A percentile compares a stretch with the other conserved stretches of the same genome.
Conservation (phyloP, 768 basidiomycete genomes). For the Podaxis sp. region DNA sequence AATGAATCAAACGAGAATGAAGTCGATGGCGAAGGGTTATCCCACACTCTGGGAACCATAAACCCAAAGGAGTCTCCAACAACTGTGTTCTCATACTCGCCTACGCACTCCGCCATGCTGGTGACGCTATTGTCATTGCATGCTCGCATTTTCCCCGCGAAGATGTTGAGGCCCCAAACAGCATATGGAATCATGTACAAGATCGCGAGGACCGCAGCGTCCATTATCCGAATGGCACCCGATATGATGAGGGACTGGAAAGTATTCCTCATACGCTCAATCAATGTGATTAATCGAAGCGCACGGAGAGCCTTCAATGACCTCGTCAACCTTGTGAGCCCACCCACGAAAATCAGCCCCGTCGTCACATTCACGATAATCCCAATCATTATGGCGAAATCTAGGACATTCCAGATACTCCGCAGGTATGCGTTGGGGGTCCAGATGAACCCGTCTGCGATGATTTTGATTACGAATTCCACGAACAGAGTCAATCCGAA, state of each 20-base stretch:
- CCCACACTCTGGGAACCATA: conserved; percentile 83
- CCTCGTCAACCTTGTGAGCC: conserved; percentile 76
- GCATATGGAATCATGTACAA: conserved; percentile 92
- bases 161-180: conserved; percentile 93
- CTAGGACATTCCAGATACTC: conserved; percentile 89
- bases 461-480: conserved; percentile 86
- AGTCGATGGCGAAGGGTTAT: conserved; percentile 77
- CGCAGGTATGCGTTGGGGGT: conserved; percentile 89
- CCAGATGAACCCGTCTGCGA: conserved; percentile 90
- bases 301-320: conserved; percentile 86
- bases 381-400: conserved; percentile 79
- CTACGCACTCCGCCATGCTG: conserved; percentile 62
- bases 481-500: conserved; percentile 69
- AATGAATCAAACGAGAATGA: conserved; percentile 90
- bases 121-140: conserved; percentile 70
- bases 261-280: conserved; percentile 80
- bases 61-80: conserved; percentile 62
- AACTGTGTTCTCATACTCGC: conserved; percentile 67
- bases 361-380: conserved; percentile 72
- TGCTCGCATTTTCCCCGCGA: conserved; percentile 73
- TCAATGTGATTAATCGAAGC: conserved; percentile 84
- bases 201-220: conserved; percentile 85
- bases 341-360: conserved; percentile 69
- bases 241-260: conserved; percentile 86
- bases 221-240: conserved; percentile 78